Evolutionary conservation across 1,139 yeast genomes (phyloP), one percentile per base, ranked within the genome.

Genomic region (Candida smagusa): DNA sequence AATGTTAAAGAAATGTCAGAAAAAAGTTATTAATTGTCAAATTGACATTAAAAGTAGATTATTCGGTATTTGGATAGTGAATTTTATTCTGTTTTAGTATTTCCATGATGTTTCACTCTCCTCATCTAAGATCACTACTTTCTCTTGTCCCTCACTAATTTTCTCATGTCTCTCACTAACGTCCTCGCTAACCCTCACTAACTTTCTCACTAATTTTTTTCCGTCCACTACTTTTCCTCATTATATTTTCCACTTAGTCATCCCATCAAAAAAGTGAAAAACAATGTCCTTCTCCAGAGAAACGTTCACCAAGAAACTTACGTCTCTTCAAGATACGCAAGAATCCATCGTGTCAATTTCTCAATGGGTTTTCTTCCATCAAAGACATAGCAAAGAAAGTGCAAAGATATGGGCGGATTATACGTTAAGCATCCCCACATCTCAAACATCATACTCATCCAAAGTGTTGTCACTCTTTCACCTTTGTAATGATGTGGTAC

Each of bases 321-420:
- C 72, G 6, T 60, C 73, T 7, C 67, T 87, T 33, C 83, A 79
- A 50, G 95, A 84, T 47, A 81, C 95, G 0, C 95, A 84, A 54
- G 94, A 86, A 43, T 79, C 90, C 8, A 87, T 87, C 49, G 92
- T 85, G 23, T 74, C 88, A 6, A 80, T 87, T 3, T 81, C 95
- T 0, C 94, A 85, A 55, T 88, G 95, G 95, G 82, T 82, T 28
- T 63, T 87, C 44, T 86, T 86, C 62, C 90, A 87, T 56, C 79
- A 84, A 48, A 68, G 90, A 37, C 77, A 83, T 49, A 79, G 84
- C 21, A 59, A 59, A 8, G 76, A 75, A 33, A 72, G 81, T 21
- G 86, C 88, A 3, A 57, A 65, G 30, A 61, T 77, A 11, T 88
- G 95, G 96, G 62, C 76, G 5, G 56, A 63, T 12, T 73, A 68